phyloP scores from a whole-genome alignment of 768 basidiomycete genomes.

The Inosperma sp. region DNA sequence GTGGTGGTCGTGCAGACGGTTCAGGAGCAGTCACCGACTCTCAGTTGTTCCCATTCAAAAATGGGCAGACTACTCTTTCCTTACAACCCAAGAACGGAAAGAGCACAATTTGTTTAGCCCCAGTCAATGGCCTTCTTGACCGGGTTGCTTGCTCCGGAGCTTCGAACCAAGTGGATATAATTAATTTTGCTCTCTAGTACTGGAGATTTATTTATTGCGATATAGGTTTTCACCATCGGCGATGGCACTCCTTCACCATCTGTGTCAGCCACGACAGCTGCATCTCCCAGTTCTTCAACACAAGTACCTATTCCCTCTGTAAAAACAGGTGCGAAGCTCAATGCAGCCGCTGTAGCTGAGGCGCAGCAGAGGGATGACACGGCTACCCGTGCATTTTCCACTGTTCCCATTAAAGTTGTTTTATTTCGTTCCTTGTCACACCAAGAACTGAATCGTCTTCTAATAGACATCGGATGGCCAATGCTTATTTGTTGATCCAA shows the following conservation, averaged over 20 bases:
- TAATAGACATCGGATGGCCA: not conserved
- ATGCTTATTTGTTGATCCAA: not conserved
- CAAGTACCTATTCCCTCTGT: not conserved
- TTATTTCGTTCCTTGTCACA: not conserved
- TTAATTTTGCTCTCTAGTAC: not conserved
- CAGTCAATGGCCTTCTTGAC: not conserved
- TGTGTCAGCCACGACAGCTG: no score
- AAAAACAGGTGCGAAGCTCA: not conserved
- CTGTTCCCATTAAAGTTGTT: not conserved
- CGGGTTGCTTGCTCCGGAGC: not conserved
- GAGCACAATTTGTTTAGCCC: not conserved
- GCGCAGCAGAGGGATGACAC: not conserved
- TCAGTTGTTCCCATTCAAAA: not conserved
- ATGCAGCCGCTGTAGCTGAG: not conserved
- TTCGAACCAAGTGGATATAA: not conserved
- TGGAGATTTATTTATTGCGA: not conserved
- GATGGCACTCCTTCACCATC: not conserved
- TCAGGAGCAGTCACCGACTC: not conserved
- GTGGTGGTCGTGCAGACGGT: constrained; percentile 1
- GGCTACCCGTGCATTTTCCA: not conserved
- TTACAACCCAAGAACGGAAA: not conserved
- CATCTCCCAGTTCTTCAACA: not conserved
- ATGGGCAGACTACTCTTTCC: not conserved
- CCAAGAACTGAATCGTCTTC: no score
- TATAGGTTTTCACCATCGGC: not conserved